Evolutionary conservation across 495 filamentous ascomycete genomes (phyloP), one percentile per base, ranked within the genome.

Genomic region (Neurospora sublineolata): DNA sequence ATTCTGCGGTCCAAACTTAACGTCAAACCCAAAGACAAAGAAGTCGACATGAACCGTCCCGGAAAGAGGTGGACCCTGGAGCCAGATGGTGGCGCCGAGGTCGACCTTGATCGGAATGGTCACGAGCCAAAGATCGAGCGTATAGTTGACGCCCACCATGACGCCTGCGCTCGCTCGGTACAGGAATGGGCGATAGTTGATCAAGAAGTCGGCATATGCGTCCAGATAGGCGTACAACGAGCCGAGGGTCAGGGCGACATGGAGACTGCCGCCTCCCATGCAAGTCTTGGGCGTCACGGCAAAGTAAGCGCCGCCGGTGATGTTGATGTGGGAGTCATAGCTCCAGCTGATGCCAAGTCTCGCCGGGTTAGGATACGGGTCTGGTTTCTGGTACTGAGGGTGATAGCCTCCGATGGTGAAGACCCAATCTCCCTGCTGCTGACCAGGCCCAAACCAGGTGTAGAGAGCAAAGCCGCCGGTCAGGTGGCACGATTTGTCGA

Each of bases 351-450:
- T 86, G 9, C 71, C 82, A 1, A 88, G 73, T 10, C 86, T 77
- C 1, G 76, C 72, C 0, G 84, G 84, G 16, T 75, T 74, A 0
- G 86, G 86, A 75, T 84, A 88, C 14, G 80, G 70, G 0, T 20
- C 3, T 0, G 85, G 86, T 0, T 42, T 27, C 14, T 71, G 68
- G 76, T 78, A 88, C 0, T 77, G 77, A 0, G 23, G 78, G 75
- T 87, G 84, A 72, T 84, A 87, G 8, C 86, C 86, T 16, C 87
- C 86, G 14, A 87, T 72, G 9, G 83, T 83, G 72, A 88, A 86
- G 9, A 87, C 85, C 76, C 79, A 87, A 71, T 87, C 81, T 36
- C 86, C 86, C 18, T 42, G 41, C 2, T 42, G 41, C 5, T 3
- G 36, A n/a, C 41, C 41, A 1, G 41, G 41, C n/a, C 73, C 76